Percentiles rank a stretch among this genome's conserved stretches.
phyloP scores from a whole-genome alignment of 2,329 filamentous ascomycete genomes.

The Aspergillus hiratsukae region DNA sequence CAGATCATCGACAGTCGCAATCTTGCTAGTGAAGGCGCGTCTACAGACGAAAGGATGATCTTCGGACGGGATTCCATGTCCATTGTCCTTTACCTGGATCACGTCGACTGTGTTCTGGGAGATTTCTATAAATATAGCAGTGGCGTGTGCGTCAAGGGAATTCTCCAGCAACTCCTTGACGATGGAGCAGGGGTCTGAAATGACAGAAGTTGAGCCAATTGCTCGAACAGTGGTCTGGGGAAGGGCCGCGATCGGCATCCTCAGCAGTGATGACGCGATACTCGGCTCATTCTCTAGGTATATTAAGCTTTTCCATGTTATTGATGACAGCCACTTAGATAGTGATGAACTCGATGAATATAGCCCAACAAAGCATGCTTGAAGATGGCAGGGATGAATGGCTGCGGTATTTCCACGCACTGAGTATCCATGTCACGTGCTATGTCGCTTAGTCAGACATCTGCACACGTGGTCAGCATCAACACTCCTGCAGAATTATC shows the following conservation, averaged over 20 bases:
- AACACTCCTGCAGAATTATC: conserved; percentile 2
- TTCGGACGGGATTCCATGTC: conserved; percentile 54
- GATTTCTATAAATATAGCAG: conserved; percentile 55
- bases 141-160: conserved; percentile 59
- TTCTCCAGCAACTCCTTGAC: conserved; percentile 66
- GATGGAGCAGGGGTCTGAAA: conserved; percentile 53
- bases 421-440: conserved; percentile 6
- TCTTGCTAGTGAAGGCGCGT: conserved; percentile 61
- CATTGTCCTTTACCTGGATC: conserved; percentile 63
- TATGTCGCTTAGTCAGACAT: conserved; percentile 1
- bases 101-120: conserved; percentile 55
- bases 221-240: conserved; percentile 42
- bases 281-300: neutral
- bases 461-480: neutral
- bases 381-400: neutral
- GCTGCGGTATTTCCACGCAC: conserved; percentile 15
- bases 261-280: conserved; percentile 4
- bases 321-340: neutral
- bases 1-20: conserved; percentile 54
- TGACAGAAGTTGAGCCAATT: conserved; percentile 54
- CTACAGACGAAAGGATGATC: conserved; percentile 55
- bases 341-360: neutral
- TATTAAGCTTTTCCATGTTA: conserved; percentile 1
- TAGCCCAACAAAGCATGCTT: neutral
- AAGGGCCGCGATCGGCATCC: conserved; percentile 46